Conservation (phyloP, 768 basidiomycete genomes). For the Lactifluus pinguis region DNA sequence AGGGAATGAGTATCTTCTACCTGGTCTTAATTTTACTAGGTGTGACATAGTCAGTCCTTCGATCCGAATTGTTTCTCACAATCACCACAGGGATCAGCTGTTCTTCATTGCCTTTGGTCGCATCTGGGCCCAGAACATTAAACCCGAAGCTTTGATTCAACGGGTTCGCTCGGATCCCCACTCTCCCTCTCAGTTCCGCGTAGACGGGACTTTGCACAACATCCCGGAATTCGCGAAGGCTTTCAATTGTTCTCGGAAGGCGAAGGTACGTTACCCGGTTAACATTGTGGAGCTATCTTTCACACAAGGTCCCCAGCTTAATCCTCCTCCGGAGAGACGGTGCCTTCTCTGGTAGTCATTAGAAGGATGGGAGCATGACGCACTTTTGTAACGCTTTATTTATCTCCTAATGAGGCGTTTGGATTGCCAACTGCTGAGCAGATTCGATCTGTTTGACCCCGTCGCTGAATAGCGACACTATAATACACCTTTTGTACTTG, state of each 20-base stretch:
- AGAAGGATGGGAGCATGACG: neutral
- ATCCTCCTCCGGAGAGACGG: slow-evolving; percentile 69
- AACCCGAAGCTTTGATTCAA: slow-evolving; percentile 68
- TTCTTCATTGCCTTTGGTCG: slow-evolving; percentile 90
- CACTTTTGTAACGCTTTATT: neutral
- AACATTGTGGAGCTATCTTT: neutral
- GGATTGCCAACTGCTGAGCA: neutral
- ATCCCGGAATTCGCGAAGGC: slow-evolving; percentile 83
- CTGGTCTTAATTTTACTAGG: slow-evolving; percentile 73
- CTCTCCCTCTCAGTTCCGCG: slow-evolving; percentile 69
- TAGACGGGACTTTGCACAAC: slow-evolving; percentile 81
- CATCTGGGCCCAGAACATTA: slow-evolving; percentile 80
- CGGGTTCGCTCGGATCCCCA: slow-evolving; percentile 85
- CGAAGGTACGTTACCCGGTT: slow-evolving; percentile 47
- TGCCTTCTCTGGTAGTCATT: slow-evolving; percentile 62
- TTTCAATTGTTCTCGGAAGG: slow-evolving; percentile 69
- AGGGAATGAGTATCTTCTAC: slow-evolving; percentile 66
- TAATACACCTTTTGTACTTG: slow-evolving; percentile 94
- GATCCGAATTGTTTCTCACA: neutral
- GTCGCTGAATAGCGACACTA: slow-evolving; percentile 21
- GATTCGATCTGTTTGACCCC: neutral
- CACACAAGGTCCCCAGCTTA: slow-evolving; percentile 41
- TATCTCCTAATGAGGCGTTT: neutral
- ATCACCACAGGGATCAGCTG: slow-evolving; percentile 62
- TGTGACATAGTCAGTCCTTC: slow-evolving; percentile 22